Percentiles rank a stretch among this genome's conserved stretches.
These are phyloP conservation scores for Cystobasidium tubakii DNA, from an alignment of 768 basidiomycete genomes.

Conservation along the genomic window DNA sequence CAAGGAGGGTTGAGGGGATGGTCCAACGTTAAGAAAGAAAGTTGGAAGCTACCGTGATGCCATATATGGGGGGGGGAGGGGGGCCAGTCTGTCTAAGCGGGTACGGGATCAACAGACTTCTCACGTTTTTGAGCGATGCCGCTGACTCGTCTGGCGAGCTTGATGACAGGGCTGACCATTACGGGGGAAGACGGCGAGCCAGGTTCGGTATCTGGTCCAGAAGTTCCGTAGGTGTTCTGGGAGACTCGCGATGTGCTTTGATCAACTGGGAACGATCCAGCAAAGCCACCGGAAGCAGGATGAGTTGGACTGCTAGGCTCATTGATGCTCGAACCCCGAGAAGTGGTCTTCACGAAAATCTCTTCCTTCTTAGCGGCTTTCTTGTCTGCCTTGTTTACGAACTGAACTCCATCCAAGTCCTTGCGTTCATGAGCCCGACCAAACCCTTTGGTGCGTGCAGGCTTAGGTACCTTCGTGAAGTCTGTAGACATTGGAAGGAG, in stretches of 20 bases:
- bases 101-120: not conserved
- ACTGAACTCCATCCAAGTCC: constrained; percentile 19
- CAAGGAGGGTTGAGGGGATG: too few species aligned
- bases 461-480: constrained; percentile 30
- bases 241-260: not conserved
- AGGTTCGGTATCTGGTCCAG: not conserved
- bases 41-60: too few species aligned
- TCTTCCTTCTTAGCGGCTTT: constrained; percentile 15
- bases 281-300: constrained; percentile 7
- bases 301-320: constrained; percentile 6
- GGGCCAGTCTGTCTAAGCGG: too few species aligned
- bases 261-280: not conserved
- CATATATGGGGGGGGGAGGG: too few species aligned
- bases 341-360: not conserved
- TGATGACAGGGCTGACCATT: not conserved
- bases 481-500: constrained; percentile 9
- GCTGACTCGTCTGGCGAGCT: not conserved
- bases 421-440: constrained; percentile 6
- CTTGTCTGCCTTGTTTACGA: constrained; percentile 14
- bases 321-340: constrained; percentile 6
- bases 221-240: not conserved
- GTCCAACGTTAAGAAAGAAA: too few species aligned
- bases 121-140: not conserved
- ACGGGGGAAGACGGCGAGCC: not conserved
- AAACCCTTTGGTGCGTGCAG: constrained; percentile 10